phyloP scores from a whole-genome alignment of 179 eudicot genomes.

The Amaranthus tricolor region DNA sequence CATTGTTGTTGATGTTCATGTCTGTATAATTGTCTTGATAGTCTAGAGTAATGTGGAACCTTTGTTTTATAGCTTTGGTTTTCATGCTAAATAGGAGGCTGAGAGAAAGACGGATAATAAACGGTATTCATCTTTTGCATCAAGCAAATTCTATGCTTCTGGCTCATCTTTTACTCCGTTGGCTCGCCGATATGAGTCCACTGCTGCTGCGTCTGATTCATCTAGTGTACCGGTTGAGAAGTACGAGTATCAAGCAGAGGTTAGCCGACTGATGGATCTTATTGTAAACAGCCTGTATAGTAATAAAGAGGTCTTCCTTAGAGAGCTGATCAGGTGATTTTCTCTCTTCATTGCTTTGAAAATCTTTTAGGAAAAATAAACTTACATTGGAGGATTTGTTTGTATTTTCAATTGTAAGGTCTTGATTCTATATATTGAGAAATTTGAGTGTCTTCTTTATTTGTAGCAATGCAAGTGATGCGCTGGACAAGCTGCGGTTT shows the following conservation, averaged over 20 bases:
- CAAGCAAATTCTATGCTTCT: slow-evolving; percentile 27
- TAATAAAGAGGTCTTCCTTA: slow-evolving; percentile 91
- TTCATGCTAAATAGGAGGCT: slow-evolving; percentile 28
- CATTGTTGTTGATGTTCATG: too few species aligned
- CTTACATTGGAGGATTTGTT: background rate
- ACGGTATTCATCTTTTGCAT: slow-evolving; percentile 45
- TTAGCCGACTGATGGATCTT: slow-evolving; percentile 97
- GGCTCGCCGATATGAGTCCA: slow-evolving; percentile 58
- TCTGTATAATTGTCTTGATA: background rate
- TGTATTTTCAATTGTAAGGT: background rate
- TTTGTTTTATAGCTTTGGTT: background rate
- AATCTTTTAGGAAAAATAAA: background rate
- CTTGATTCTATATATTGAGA: slow-evolving; percentile 2
- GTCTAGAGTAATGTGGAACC: background rate
- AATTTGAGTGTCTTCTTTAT: background rate
- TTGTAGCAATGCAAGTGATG: slow-evolving; percentile 97
- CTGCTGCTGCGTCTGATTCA: slow-evolving; percentile 72
- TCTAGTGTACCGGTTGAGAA: slow-evolving; percentile 64
- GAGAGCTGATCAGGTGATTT: slow-evolving; percentile 84
- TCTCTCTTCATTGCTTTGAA: background rate
- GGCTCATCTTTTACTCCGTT: slow-evolving; percentile 24
- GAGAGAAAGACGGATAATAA: slow-evolving; percentile 34
- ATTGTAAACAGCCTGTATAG: slow-evolving; percentile 95
- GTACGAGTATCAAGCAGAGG: slow-evolving; percentile 97
- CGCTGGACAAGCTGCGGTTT: slow-evolving; percentile 93